Evolutionary conservation across 768 basidiomycete species (phyloP).

Genomic region (Hypholoma fasciculare): DNA sequence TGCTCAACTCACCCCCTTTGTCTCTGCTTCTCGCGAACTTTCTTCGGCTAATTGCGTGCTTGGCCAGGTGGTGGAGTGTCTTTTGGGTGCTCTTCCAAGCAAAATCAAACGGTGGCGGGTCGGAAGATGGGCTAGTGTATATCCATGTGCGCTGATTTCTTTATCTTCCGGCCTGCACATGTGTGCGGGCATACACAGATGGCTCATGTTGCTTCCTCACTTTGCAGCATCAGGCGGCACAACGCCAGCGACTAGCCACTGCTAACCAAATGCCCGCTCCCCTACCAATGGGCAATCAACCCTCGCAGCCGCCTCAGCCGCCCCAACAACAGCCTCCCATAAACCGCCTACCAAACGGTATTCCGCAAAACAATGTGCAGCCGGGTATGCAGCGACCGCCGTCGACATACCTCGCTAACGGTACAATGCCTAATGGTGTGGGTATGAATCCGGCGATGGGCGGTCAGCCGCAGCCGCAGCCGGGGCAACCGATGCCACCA

Average conservation of each 20-base stretch:
- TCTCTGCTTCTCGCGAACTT: constrained; percentile 10
- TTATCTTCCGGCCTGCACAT: constrained; percentile 15
- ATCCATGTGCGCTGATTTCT: constrained; percentile 52
- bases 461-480: constrained; percentile 21
- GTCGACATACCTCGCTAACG: constrained; percentile 22
- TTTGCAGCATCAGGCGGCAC: constrained; percentile 25
- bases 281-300: constrained; percentile 1
- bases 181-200: constrained; percentile 5
- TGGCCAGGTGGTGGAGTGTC: constrained; percentile 81
- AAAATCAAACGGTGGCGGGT: constrained; percentile 63
- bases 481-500: constrained; percentile 18
- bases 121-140: constrained; percentile 75
- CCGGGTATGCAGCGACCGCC: constrained; percentile 15
- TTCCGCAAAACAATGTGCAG: constrained; percentile 6
- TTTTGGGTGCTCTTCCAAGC: constrained; percentile 87
- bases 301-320: constrained; percentile 23
- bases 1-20: constrained; percentile 18
- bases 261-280: constrained; percentile 3
- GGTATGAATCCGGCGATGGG: constrained; percentile 19
- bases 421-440: constrained; percentile 25
- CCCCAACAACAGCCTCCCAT: constrained; percentile 8
- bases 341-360: constrained; percentile 15
- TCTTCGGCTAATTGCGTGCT: constrained; percentile 4
- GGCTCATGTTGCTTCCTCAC: constrained; percentile 11
- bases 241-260: constrained; percentile 23